Percentiles rank a stretch among this genome's conserved stretches.
These are phyloP conservation scores for Agrocybe praecox DNA, from an alignment of 768 basidiomycete genomes.

Conservation along the genomic window DNA sequence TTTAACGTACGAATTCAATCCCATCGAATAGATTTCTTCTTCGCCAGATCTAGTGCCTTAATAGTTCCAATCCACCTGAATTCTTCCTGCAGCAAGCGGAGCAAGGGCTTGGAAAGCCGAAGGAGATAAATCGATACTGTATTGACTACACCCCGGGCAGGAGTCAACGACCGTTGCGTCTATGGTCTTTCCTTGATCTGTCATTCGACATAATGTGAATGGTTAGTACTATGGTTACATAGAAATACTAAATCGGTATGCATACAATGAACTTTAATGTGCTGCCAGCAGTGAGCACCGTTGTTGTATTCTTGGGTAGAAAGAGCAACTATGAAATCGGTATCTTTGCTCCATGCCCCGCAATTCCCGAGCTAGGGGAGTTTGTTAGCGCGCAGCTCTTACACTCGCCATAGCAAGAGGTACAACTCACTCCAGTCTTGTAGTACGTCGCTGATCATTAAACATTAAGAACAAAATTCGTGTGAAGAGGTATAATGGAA, in stretches of 20 bases:
- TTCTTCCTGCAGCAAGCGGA: background rate
- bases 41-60: background rate
- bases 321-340: background rate
- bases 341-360: background rate
- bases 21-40: background rate
- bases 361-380: conserved; percentile 1
- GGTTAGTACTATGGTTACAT: background rate
- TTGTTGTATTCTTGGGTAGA: background rate
- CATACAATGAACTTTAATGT: conserved; percentile 2
- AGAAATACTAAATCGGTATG: background rate
- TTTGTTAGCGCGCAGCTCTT: too few relatives aligned
- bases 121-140: background rate
- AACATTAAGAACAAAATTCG: background rate
- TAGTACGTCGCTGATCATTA: background rate
- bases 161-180: background rate
- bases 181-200: background rate
- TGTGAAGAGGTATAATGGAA: background rate
- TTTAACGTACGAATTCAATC: too few relatives aligned
- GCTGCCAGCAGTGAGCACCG: background rate
- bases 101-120: background rate
- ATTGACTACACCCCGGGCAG: background rate
- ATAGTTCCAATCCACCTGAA: background rate
- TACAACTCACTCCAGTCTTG: background rate
- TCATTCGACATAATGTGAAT: too few relatives aligned
- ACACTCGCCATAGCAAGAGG: too few relatives aligned